Conservation (phyloP, 768 basidiomycete genomes). For the Pleurotus djamor region DNA sequence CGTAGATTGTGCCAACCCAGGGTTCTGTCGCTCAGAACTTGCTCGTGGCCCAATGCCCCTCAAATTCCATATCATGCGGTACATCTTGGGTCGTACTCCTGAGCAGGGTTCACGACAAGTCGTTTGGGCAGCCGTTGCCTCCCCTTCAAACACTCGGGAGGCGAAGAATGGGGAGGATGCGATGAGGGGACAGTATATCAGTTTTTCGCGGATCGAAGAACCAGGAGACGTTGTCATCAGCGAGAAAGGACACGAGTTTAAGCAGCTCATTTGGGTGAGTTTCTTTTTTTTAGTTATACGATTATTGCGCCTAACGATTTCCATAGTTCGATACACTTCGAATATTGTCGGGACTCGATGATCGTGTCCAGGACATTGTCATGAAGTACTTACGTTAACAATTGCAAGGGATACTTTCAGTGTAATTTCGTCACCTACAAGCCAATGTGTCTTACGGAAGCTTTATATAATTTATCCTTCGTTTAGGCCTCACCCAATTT, state of each 20-base stretch:
- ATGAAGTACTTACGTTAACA: conserved; percentile 12
- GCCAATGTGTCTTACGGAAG: no score
- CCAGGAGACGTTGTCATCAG: conserved; percentile 30
- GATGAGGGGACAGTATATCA: conserved; percentile 28
- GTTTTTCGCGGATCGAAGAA: conserved; percentile 20
- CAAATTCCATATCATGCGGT: conserved; percentile 20
- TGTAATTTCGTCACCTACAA: no score
- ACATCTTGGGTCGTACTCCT: conserved; percentile 27
- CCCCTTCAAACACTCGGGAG: not conserved
- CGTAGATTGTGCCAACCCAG: conserved; percentile 36
- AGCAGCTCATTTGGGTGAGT: not conserved
- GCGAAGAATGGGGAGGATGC: conserved; percentile 9
- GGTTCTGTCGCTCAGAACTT: conserved; percentile 36
- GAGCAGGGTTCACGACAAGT: conserved; percentile 33
- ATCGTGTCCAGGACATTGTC: conserved; percentile 12
- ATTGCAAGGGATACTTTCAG: no score
- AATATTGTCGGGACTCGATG: conserved; percentile 15
- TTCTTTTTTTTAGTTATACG: not conserved
- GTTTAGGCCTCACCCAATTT: no score
- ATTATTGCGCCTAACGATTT: not conserved
- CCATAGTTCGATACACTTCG: conserved; percentile 16
- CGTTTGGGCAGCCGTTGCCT: conserved; percentile 29
- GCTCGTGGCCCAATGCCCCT: conserved; percentile 19
- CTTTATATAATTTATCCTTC: no score
- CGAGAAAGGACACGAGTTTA: conserved; percentile 20